phyloP scores from a whole-genome alignment of 2,329 filamentous ascomycete genomes.

The Colletotrichum cuscutae region DNA sequence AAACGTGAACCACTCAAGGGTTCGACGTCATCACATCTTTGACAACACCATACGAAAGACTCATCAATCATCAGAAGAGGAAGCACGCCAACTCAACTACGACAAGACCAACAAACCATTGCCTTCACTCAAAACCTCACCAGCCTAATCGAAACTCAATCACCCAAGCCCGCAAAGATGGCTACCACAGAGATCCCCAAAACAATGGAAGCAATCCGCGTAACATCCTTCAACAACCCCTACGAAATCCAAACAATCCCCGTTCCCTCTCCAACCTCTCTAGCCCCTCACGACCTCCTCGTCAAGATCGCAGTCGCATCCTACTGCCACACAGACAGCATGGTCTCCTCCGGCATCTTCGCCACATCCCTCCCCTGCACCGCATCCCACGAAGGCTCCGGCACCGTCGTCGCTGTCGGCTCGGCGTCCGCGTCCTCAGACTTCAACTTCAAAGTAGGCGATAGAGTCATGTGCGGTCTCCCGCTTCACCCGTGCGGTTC shows the following conservation, averaged over 20 bases:
- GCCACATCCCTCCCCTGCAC: conserved; percentile 59
- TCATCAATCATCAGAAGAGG: background rate
- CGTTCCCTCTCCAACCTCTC: background rate
- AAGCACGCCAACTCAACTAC: background rate
- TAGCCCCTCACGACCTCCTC: conserved; percentile 61
- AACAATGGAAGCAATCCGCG: background rate
- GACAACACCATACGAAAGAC: background rate
- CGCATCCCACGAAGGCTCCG: conserved; percentile 67
- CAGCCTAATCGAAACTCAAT: background rate
- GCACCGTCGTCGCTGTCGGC: conserved; percentile 62
- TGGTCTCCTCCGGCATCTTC: conserved; percentile 63
- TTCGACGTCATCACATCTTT: background rate
- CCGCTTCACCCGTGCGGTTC: conserved; percentile 61
- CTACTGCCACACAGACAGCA: conserved; percentile 71
- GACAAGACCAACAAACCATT: too few species aligned
- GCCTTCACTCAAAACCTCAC: too few species aligned
- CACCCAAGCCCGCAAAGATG: background rate
- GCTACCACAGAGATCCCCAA: background rate
- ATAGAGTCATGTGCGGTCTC: conserved; percentile 66
- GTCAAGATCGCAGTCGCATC: conserved; percentile 69
- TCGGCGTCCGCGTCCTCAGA: conserved; percentile 43
- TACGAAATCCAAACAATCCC: background rate
- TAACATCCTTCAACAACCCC: background rate
- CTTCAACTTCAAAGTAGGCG: conserved; percentile 55
- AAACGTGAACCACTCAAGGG: background rate